These are phyloP conservation scores for Rhodosporidiobolus odoratus DNA, from an alignment of 768 basidiomycete genomes.

Conservation along the genomic window DNA sequence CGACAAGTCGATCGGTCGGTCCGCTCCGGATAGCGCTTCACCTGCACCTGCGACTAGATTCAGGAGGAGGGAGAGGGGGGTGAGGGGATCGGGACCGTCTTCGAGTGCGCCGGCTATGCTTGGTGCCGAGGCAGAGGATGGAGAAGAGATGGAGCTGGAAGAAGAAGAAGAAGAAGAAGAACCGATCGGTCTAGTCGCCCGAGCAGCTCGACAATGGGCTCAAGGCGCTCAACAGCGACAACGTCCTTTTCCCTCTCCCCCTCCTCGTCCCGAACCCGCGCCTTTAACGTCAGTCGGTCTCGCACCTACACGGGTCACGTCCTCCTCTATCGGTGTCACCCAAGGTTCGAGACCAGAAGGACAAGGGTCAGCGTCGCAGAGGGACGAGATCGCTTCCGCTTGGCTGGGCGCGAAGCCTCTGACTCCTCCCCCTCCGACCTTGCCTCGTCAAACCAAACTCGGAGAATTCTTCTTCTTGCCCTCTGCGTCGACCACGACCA, in stretches of 20 bases:
- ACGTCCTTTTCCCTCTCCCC: no score
- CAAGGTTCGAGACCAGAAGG: neutral
- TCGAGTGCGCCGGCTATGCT: no score
- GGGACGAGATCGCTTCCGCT: neutral
- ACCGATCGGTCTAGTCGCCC: neutral
- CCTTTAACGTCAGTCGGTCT: no score
- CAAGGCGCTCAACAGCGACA: neutral
- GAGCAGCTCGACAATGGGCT: neutral
- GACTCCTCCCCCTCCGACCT: neutral
- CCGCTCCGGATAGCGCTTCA: neutral
- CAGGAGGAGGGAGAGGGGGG: no score
- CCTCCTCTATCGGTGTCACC: neutral
- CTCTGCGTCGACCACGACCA: no score
- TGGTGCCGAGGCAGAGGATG: no score
- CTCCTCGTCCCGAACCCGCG: no score
- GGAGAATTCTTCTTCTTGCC: conserved; percentile 7
- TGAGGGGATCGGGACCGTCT: no score
- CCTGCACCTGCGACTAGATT: neutral
- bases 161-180: no score
- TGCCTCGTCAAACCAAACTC: neutral
- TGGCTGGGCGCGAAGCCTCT: conserved; percentile 4
- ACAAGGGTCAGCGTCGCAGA: no score
- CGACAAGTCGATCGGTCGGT: neutral
- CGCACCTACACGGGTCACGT: no score
- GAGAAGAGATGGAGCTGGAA: no score